phyloP scores from a whole-genome alignment of 352 stramenopile genomes.

The Phytophthora sansomeana region DNA sequence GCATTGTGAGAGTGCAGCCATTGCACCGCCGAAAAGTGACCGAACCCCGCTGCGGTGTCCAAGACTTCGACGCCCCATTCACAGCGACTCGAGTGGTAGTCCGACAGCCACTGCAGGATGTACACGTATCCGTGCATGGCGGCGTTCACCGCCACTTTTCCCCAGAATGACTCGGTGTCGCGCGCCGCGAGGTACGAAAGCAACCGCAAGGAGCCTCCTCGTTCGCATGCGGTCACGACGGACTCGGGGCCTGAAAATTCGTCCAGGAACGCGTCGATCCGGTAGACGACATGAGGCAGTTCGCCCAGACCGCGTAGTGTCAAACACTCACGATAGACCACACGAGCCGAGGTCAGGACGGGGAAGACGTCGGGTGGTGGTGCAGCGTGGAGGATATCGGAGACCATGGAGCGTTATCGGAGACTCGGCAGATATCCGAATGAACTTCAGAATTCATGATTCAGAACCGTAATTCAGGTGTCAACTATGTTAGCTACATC shows the following conservation, averaged over 20 bases:
- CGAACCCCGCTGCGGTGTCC: constrained; percentile 2
- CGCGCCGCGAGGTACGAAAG: constrained; percentile 9
- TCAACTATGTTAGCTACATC: too few species aligned
- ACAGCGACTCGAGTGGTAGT: constrained; percentile 11
- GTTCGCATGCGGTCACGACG: background rate
- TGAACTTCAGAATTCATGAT: background rate
- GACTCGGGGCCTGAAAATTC: constrained; percentile 1
- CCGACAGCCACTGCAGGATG: constrained; percentile 21
- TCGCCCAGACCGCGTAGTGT: constrained; percentile 1
- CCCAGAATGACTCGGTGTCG: constrained; percentile 9
- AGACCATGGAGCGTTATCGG: too few species aligned
- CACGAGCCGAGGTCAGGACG: constrained; percentile 4
- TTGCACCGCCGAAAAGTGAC: constrained; percentile 2
- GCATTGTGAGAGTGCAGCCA: constrained; percentile 6
- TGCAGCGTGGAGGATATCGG: background rate
- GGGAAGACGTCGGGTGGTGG: background rate
- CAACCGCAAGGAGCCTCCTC: constrained; percentile 13
- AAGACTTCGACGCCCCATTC: constrained; percentile 14
- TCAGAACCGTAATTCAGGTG: too few species aligned
- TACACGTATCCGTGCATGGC: constrained; percentile 21
- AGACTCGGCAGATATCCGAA: constrained; percentile 5
- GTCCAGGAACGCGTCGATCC: constrained; percentile 11
- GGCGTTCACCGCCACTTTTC: constrained; percentile 5
- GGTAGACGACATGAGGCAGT: background rate
- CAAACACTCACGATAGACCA: constrained; percentile 18